phyloP scores from a whole-genome alignment of 805 yeast species.

The Candida koratica region DNA sequence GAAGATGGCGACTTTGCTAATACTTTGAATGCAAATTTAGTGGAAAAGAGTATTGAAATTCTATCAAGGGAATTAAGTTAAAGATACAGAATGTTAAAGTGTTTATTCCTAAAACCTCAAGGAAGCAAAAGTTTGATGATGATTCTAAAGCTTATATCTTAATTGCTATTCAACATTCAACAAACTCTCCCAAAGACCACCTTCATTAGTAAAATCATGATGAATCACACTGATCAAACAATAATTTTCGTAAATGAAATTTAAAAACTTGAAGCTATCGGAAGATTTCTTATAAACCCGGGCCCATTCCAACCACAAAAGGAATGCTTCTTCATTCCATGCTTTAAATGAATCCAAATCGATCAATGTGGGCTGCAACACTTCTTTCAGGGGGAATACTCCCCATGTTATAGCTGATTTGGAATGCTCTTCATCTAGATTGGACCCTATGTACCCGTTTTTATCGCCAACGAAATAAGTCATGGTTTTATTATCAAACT shows the following conservation, averaged over 20 bases:
- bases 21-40: conserved; percentile 31
- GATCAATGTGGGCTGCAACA: conserved; percentile 86
- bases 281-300: conserved; percentile 62
- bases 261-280: conserved; percentile 57
- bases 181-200: conserved; percentile 72
- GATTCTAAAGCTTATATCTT: conserved; percentile 9
- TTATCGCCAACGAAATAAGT: conserved; percentile 76
- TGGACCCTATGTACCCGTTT: conserved; percentile 55
- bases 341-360: conserved; percentile 91
- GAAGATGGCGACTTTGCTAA: conserved; percentile 23
- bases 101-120: too few species aligned
- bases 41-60: conserved; percentile 36
- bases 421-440: conserved; percentile 41
- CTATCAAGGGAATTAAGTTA: conserved; percentile 33
- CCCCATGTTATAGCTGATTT: conserved; percentile 97
- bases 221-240: conserved; percentile 81
- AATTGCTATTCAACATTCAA: conserved; percentile 22
- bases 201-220: conserved; percentile 73
- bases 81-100: too few species aligned
- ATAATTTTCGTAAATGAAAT: conserved; percentile 56
- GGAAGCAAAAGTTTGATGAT: too few species aligned
- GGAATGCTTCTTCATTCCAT: conserved; percentile 94
- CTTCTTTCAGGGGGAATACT: conserved; percentile 85
- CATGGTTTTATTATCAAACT: conserved; percentile 41
- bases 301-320: conserved; percentile 91